phyloP scores from a whole-genome alignment of 768 basidiomycete species.

The Trametes gibbosa region DNA sequence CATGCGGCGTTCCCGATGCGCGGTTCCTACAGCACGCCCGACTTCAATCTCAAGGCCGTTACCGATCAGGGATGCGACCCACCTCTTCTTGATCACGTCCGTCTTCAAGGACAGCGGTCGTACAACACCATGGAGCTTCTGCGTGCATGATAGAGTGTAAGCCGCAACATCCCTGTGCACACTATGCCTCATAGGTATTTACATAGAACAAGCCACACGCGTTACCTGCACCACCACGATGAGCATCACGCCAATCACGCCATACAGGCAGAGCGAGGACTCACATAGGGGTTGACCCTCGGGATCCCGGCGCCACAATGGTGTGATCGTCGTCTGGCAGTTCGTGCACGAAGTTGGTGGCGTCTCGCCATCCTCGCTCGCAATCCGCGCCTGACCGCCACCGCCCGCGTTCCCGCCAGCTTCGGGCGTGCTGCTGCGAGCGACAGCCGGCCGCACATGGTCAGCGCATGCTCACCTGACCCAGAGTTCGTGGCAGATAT shows the following conservation, averaged over 20 bases:
- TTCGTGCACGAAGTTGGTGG: slow-evolving; percentile 88
- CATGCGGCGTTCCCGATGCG: slow-evolving; percentile 71
- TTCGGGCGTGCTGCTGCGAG: slow-evolving; percentile 63
- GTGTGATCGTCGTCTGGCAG: slow-evolving; percentile 94
- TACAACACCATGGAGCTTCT: slow-evolving; percentile 97
- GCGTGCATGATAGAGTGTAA: slow-evolving; percentile 3
- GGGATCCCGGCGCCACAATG: slow-evolving; percentile 88
- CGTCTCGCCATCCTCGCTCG: slow-evolving; percentile 64
- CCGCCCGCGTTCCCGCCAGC: slow-evolving; percentile 35
- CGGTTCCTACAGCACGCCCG: slow-evolving; percentile 55
- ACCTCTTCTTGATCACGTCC: slow-evolving; percentile 97
- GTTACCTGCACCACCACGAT: slow-evolving; percentile 51
- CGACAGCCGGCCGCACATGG: too few species aligned
- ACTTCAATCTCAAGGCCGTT: slow-evolving; percentile 5
- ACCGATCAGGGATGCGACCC: slow-evolving; percentile 9
- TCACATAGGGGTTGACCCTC: slow-evolving; percentile 90
- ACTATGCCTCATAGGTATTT: slow-evolving; percentile 34
- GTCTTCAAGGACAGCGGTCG: slow-evolving; percentile 94
- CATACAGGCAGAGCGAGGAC: slow-evolving; percentile 26
- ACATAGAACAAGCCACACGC: slow-evolving; percentile 94
- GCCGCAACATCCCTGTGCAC: not conserved
- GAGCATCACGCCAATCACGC: slow-evolving; percentile 16
- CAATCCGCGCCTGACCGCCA: slow-evolving; percentile 32
- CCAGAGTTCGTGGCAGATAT: not conserved
- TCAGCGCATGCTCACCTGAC: not conserved